phyloP scores from a whole-genome alignment of 176 grass and related monocot genomes.

The Paspalum notatum region DNA sequence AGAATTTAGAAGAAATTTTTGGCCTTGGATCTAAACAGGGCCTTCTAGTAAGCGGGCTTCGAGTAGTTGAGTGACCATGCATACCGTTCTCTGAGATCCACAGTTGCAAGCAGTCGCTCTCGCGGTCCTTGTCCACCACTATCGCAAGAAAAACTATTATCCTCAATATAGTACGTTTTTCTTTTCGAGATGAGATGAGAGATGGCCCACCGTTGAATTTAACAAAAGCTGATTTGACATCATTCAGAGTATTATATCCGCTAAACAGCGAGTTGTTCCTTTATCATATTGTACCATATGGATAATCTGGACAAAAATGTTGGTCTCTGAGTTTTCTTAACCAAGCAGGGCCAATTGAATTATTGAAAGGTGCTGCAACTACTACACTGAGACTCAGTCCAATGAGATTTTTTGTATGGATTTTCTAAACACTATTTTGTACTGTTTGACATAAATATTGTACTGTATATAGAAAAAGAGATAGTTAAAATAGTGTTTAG shows the following conservation, averaged over 20 bases:
- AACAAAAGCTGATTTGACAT: not conserved
- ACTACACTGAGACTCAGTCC: too few relatives aligned
- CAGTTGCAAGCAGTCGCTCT: conserved; percentile 5
- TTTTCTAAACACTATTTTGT: too few relatives aligned
- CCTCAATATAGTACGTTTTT: not conserved
- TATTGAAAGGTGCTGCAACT: not conserved
- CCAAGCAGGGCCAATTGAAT: not conserved
- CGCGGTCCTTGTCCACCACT: conserved; percentile 4
- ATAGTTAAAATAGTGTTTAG: too few relatives aligned
- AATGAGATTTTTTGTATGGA: too few relatives aligned
- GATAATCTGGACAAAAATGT: not conserved
- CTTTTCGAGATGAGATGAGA: too few relatives aligned
- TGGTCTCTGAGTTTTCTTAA: not conserved
- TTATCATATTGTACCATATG: not conserved
- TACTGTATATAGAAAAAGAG: too few relatives aligned
- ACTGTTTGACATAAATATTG: too few relatives aligned
- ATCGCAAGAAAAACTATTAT: not conserved
- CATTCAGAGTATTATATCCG: not conserved
- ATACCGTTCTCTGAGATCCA: not conserved
- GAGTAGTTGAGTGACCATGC: not conserved
- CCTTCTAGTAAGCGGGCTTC: too few relatives aligned
- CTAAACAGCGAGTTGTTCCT: not conserved
- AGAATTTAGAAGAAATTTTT: too few relatives aligned
- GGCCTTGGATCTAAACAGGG: too few relatives aligned
- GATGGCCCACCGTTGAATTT: not conserved